Evolutionary conservation across 352 stramenopile genomes (phyloP), one percentile per base, ranked within the genome.

Genomic region (Peronospora destructor): DNA sequence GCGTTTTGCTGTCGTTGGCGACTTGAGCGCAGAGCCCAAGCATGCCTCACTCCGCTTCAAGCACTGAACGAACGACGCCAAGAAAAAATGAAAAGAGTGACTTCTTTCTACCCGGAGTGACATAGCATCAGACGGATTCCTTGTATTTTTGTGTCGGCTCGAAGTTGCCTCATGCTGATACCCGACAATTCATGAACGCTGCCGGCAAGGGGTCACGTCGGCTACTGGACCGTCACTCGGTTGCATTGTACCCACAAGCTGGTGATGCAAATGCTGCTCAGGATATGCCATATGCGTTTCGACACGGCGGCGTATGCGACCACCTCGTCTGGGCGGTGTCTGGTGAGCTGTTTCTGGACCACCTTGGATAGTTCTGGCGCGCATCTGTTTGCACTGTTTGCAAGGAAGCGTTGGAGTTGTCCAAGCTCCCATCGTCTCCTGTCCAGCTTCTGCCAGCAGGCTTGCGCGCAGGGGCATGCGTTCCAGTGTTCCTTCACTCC

Each of bases 11-110:
- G 47, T 32, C 33, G 41, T 49, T 29, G 44, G 49, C 44, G 49
- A 47, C 44, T 49, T 59, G 54, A 64, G 59, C 21, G 53, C 46
- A 59, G 46, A 63, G 53, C 54, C 36, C 12, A 19, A 55, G 53
- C 48, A 45, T 50, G 49, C 56, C 50, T 52, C 47, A 48, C 17
- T 11, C 0, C 29, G 29, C n/a, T n/a, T n/a, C n/a, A n/a, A n/a
- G n/a, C n/a, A n/a, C n/a, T n/a, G n/a, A n/a, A n/a, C n/a, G n/a
- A n/a, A n/a, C n/a, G n/a, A n/a, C n/a, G n/a, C n/a, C n/a, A n/a
- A n/a, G n/a, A n/a, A n/a, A n/a, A n/a, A n/a, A n/a, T n/a, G n/a
- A n/a, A n/a, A n/a, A n/a, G n/a, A n/a, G 16, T 32, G 13, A 32
- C 6, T 10, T 7, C 30, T 49, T n/a, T n/a, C n/a, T n/a, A n/a